These are phyloP conservation scores for Solanum virginianum DNA, from an alignment of 257 asterid genomes.

Conservation along the genomic window DNA sequence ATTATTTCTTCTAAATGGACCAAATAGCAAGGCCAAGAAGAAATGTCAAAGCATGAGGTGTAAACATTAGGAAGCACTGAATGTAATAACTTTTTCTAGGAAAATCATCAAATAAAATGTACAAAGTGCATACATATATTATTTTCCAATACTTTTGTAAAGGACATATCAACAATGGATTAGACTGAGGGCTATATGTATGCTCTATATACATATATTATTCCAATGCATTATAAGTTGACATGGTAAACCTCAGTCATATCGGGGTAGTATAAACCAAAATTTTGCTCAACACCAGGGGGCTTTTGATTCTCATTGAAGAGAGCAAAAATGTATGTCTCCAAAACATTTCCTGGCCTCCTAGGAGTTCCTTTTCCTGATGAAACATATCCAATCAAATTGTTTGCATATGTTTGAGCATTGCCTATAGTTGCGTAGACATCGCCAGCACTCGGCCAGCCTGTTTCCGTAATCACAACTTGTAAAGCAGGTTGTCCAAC, in stretches of 20 bases:
- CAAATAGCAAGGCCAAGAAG: neutral
- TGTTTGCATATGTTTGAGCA: constrained; percentile 25
- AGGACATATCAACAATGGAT: neutral
- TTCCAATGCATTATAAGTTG: neutral
- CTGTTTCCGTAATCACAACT: constrained; percentile 44
- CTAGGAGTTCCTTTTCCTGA: constrained; percentile 31
- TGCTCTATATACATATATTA: no score
- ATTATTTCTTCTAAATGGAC: no score
- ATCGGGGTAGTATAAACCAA: constrained; percentile 21
- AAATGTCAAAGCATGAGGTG: neutral
- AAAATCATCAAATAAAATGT: neutral
- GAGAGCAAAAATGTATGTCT: constrained; percentile 30
- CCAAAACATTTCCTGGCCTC: constrained; percentile 17
- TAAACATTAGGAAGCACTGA: neutral
- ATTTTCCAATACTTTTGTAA: no score
- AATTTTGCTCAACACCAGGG: constrained; percentile 15
- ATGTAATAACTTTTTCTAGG: no score
- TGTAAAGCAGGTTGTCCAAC: constrained; percentile 7
- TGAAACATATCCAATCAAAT: constrained; percentile 17
- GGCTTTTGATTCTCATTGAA: constrained; percentile 31
- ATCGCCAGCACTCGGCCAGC: constrained; percentile 49
- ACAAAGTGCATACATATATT: neutral
- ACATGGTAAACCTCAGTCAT: constrained; percentile 31
- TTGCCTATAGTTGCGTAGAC: constrained; percentile 12
- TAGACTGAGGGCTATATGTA: neutral